These are phyloP conservation scores for Dendrobium huoshanense DNA, from an alignment of 106 monocot genomes.

Conservation along the genomic window DNA sequence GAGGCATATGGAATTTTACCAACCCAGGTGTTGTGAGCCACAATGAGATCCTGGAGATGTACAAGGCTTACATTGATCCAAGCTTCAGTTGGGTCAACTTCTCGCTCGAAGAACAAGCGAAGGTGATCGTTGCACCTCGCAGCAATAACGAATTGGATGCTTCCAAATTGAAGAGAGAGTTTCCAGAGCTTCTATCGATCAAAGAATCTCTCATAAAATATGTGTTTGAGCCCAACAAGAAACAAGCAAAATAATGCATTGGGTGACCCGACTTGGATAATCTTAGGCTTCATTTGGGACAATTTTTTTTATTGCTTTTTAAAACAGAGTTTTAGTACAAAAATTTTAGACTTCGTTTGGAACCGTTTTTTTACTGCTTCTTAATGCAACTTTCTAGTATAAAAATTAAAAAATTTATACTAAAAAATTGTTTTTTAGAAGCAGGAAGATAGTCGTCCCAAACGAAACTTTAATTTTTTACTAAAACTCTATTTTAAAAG, in stretches of 20 bases:
- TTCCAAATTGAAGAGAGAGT: constrained; percentile 25
- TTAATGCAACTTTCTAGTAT: too few species aligned
- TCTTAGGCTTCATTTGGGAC: background rate
- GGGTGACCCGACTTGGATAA: background rate
- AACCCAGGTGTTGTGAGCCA: constrained; percentile 30
- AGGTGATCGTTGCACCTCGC: constrained; percentile 26
- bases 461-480: too few species aligned
- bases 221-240: constrained; percentile 32
- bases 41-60: constrained; percentile 33
- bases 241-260: background rate
- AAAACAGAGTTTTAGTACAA: too few species aligned
- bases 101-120: constrained; percentile 24
- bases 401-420: too few species aligned
- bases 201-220: constrained; percentile 27
- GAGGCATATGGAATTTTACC: constrained; percentile 35
- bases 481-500: too few species aligned
- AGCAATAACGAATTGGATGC: constrained; percentile 34
- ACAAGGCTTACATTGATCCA: constrained; percentile 19
- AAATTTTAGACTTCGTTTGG: too few species aligned
- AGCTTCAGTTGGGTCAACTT: constrained; percentile 23
- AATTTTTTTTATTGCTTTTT: too few species aligned
- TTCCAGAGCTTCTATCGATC: constrained; percentile 23
- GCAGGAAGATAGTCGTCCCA: too few species aligned
- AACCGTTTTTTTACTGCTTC: too few species aligned
- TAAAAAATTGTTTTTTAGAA: too few species aligned